Percentiles rank a stretch among this genome's conserved stretches.
Conservation (phyloP, 1,139 yeast genomes). For the Taphrina flavorubra region DNA sequence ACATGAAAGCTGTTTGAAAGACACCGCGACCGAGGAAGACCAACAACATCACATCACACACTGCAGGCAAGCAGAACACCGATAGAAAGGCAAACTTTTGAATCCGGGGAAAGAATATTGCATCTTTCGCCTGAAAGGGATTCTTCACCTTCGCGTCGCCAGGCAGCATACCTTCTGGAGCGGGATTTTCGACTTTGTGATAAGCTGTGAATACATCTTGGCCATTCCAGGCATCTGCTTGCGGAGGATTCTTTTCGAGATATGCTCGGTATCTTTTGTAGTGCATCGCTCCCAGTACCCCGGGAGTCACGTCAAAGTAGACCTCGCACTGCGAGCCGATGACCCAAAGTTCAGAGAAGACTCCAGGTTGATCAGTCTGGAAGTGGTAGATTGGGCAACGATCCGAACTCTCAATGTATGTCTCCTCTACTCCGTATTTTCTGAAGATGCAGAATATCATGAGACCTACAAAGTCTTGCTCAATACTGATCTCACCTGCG, state of each 20-base stretch:
- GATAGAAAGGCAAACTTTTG: constrained; percentile 27
- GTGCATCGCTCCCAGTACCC: constrained; percentile 25
- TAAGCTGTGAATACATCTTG: constrained; percentile 27
- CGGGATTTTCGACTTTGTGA: constrained; percentile 22
- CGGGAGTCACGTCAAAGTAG: constrained; percentile 29
- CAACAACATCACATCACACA: constrained; percentile 28
- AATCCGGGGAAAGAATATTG: constrained; percentile 21
- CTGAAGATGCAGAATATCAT: constrained; percentile 23
- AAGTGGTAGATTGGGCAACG: constrained; percentile 28
- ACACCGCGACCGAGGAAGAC: constrained; percentile 32
- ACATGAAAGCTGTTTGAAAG: constrained; percentile 28
- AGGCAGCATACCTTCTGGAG: constrained; percentile 20
- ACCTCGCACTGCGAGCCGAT: constrained; percentile 31
- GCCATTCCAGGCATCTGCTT: constrained; percentile 30
- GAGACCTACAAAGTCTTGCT: constrained; percentile 15
- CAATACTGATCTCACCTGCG: background rate
- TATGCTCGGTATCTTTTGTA: constrained; percentile 25
- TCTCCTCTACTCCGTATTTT: constrained; percentile 31
- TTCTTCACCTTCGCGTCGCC: constrained; percentile 19
- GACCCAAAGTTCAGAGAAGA: constrained; percentile 29
- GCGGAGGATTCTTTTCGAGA: constrained; percentile 12
- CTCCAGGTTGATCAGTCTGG: constrained; percentile 30
- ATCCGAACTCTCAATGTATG: constrained; percentile 28
- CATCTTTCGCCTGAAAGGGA: constrained; percentile 24
- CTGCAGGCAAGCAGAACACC: constrained; percentile 27